Evolutionary conservation across 441 rosid genomes (phyloP).

Genomic region (Aleurites moluccanus): DNA sequence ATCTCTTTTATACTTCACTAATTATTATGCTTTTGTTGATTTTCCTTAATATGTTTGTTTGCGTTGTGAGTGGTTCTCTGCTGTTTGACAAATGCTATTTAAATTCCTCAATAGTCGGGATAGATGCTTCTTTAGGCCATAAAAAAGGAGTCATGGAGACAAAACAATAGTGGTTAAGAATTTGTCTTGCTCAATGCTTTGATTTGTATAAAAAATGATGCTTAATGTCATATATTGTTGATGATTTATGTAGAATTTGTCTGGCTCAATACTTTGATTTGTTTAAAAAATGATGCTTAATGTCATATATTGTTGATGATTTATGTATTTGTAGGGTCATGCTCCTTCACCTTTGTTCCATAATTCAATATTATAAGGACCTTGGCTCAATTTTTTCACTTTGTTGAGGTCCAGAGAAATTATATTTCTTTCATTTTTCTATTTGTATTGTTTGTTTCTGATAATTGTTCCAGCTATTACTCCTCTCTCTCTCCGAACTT

Average conservation of each 20-base stretch:
- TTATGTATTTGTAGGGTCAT: not conserved
- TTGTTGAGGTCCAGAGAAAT: not conserved
- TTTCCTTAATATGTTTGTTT: not conserved
- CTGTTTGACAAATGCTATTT: conserved; percentile 1
- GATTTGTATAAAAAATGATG: not conserved
- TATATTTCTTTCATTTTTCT: not conserved
- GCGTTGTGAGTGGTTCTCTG: not conserved
- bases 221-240: no score
- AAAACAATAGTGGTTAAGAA: not conserved
- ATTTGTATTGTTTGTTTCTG: not conserved
- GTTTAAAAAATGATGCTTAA: no score
- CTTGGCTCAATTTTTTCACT: not conserved
- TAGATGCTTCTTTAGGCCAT: not conserved
- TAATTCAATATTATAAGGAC: not conserved
- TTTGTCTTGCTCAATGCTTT: not conserved
- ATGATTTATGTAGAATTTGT: no score
- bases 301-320: no score
- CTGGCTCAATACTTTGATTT: no score
- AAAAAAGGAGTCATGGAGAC: not conserved
- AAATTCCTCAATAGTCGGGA: not conserved
- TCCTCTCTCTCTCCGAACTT: not conserved
- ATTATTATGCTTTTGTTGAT: not conserved
- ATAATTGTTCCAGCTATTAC: not conserved
- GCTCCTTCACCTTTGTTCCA: not conserved
- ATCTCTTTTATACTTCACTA: no score